A percentile compares a stretch with the other conserved stretches of the same genome.
These are phyloP conservation scores for sunflower (Helianthus annuus) DNA, from an alignment of 129 eudicot genomes.

Conservation along the genomic window DNA sequence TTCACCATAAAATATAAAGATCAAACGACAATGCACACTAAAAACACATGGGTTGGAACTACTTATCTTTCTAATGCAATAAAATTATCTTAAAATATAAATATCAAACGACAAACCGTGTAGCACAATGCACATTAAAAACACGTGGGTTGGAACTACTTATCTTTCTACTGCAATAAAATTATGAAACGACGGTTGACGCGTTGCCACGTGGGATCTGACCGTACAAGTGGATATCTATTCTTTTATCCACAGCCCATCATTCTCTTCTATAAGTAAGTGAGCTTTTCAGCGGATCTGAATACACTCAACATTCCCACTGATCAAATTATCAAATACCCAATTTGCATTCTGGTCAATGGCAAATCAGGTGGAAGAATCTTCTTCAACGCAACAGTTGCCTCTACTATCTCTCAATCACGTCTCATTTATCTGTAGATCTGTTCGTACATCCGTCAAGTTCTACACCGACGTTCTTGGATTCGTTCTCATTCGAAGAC, in stretches of 20 bases:
- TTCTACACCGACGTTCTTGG: conserved; percentile 62
- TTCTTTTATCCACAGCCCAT: background rate
- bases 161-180: background rate
- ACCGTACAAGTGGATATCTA: background rate
- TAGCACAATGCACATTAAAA: background rate
- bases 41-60: background rate
- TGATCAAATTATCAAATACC: background rate
- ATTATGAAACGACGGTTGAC: background rate
- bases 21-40: background rate
- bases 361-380: background rate
- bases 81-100: background rate
- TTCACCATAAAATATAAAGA: too few species aligned
- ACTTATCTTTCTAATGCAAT: background rate
- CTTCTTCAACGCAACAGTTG: conserved; percentile 24
- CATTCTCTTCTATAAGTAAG: background rate
- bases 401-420: conserved; percentile 68
- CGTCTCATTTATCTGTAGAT: conserved; percentile 66
- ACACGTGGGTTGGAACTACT: background rate
- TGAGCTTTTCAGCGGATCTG: background rate
- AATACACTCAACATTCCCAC: background rate
- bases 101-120: background rate
- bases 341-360: background rate
- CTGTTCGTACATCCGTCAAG: conserved; percentile 46
- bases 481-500: conserved; percentile 54
- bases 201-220: conserved; percentile 5